Evolutionary conservation across 2,329 filamentous ascomycete species (phyloP), one percentile per base, ranked within the genome.

Genomic region (Taxawa tesnikishii): DNA sequence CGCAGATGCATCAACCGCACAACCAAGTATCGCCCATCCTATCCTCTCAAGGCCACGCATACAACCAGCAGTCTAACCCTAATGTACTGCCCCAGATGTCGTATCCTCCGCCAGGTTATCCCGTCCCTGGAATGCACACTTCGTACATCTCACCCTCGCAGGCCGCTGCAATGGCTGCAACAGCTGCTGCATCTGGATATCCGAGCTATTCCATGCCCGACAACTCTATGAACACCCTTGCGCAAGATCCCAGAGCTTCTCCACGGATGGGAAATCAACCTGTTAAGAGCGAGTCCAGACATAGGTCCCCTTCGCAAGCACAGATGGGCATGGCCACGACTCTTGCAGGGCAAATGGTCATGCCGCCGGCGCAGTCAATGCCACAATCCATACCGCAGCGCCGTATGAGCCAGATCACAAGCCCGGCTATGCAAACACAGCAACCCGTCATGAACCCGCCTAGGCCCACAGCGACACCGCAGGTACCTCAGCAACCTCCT

Each of bases 101-200:
- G 62, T 94, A 94, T 58, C 74, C 82, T 49, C 73, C 80, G 54
- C 68, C 75, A 42, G 88, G 85, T 53, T 78, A 74, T 39, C 73
- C 78, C 7, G 38, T 45, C 42, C 68, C 75, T 46, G 69, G 69
- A 48, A 84, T 93, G 74, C 78, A 82, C 33, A 63, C 67, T 38
- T 62, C 61, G 14, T 93, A 93, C 36, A 83, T 88, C 59, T 79
- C 79, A 19, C 73, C 79, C 13, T 83, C 85, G 28, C 83, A 93
- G 56, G 85, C 85, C 10, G 87, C 88, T 30, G 87, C 87, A 37
- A 90, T 94, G 83, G 37, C 36, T 23, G 87, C 81, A 14, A 94
- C 87, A 1, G 88, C 88, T 12, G 87, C 88, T 2, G 88, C 88
- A 8, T 87, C 85, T 5, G 87, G 88, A 25, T 79, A 83, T 38